A percentile compares a stretch with the other conserved stretches of the same genome.
These are phyloP conservation scores for Aspergillus flavus DNA, from an alignment of 2,329 filamentous ascomycete species.

Conservation along the genomic window DNA sequence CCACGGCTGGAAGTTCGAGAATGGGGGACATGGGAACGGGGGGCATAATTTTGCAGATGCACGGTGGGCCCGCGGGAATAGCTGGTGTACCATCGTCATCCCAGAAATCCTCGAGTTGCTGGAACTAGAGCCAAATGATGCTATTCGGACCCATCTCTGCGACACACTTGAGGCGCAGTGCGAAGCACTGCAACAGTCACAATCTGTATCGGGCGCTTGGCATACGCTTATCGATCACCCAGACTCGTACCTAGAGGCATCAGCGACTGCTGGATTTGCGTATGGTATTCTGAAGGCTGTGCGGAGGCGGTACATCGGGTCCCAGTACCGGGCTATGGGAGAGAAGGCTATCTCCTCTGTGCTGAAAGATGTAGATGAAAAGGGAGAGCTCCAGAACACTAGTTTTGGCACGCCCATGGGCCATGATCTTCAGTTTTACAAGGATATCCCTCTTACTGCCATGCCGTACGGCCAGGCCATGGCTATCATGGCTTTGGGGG, in stretches of 20 bases:
- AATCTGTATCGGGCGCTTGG: conserved; percentile 68
- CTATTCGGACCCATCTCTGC: conserved; percentile 56
- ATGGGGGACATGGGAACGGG: conserved; percentile 58
- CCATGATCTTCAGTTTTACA: conserved; percentile 71
- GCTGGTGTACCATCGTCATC: conserved; percentile 78
- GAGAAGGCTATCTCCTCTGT: conserved; percentile 69
- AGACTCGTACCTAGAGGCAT: conserved; percentile 75
- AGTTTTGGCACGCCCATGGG: conserved; percentile 83
- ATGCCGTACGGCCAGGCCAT: conserved; percentile 87
- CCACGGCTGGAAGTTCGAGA: conserved; percentile 79
- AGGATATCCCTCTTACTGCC: conserved; percentile 72
- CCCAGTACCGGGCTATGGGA: conserved; percentile 63
- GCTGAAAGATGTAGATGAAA: conserved; percentile 63
- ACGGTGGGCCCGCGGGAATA: conserved; percentile 58
- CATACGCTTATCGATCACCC: conserved; percentile 72
- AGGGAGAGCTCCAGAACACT: conserved; percentile 72
- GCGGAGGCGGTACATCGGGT: conserved; percentile 68
- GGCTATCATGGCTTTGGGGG: conserved; percentile 79
- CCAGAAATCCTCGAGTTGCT: conserved; percentile 78
- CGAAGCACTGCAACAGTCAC: conserved; percentile 62
- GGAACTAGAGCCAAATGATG: conserved; percentile 60
- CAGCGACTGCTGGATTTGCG: conserved; percentile 78
- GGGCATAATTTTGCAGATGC: conserved; percentile 62
- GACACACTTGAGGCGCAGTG: conserved; percentile 69
- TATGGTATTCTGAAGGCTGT: conserved; percentile 77